Evolutionary conservation across 768 basidiomycete species (phyloP).

Genomic region (Leccinum aurantiacum): DNA sequence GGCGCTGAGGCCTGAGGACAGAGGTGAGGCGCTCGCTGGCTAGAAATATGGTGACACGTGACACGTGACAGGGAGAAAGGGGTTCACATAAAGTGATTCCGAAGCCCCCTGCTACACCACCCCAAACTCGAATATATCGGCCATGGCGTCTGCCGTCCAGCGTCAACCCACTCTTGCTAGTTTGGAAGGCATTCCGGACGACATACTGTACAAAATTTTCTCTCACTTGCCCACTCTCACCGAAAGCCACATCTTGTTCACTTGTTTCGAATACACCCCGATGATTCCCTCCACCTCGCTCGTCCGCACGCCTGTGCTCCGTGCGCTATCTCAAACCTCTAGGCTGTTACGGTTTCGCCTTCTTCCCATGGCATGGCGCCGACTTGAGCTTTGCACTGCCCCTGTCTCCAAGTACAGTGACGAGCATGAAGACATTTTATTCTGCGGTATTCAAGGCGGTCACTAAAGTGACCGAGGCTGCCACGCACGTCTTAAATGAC

Average conservation of each 20-base stretch:
- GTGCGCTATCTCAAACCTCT: slow-evolving; percentile 9
- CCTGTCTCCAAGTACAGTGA: background rate
- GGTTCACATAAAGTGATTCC: no score
- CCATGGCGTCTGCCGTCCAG: background rate
- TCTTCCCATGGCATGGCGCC: slow-evolving; percentile 16
- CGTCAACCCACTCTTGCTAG: background rate
- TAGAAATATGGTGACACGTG: no score
- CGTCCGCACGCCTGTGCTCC: slow-evolving; percentile 1
- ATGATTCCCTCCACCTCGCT: background rate
- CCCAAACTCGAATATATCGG: background rate
- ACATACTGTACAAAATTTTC: slow-evolving; percentile 12
- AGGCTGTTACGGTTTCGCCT: slow-evolving; percentile 13
- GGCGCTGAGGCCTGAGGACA: no score
- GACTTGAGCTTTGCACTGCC: slow-evolving; percentile 5
- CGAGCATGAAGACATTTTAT: background rate
- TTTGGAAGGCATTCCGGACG: slow-evolving; percentile 12
- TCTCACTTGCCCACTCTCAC: slow-evolving; percentile 10
- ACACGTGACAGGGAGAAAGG: no score
- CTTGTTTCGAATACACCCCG: background rate
- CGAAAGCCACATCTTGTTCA: background rate
- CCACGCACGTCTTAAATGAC: background rate
- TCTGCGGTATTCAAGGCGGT: background rate
- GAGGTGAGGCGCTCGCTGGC: no score
- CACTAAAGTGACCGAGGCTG: background rate
- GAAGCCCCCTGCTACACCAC: background rate